Base-by-base conservation (phyloP, 306 rosid species). In the Dryas octopetala region DNA sequence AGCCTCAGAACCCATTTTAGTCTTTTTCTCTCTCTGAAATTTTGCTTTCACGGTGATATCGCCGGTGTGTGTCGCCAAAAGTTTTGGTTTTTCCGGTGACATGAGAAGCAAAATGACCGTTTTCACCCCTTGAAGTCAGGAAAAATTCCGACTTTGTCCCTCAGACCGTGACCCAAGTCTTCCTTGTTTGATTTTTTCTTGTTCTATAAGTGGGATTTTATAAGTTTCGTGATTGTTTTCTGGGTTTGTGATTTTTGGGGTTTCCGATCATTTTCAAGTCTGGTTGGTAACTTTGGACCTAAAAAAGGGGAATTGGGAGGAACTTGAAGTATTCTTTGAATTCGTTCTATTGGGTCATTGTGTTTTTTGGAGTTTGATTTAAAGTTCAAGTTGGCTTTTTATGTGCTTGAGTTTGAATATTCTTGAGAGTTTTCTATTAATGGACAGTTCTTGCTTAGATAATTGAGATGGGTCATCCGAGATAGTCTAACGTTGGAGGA, bases 131-230 rank as follows among this genome's bases (percentile, higher is more conserved):
- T 69, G 64, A 50, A 61, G 63, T 80, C 54, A 52, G 5, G 74
- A 19, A 50, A 77, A 70, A 64, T 83, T 67, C 71, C 58, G 45
- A 73, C 83, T 90, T 85, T 88, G 83, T 67, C 71, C 75, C 77
- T 55, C 50, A 76, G 76, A 69, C 44, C 9, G 52, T 79, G 68
- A 71, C 79, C 53, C 53, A 79, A 76, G 28, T 61, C 67, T 32
- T 64, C 40, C 72, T 68, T 54, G 65, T 71, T 62, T 62, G 1
- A 59, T 19, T 64, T 32, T 16, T 79, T 72, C 52, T 66, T 14
- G 49, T 28, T 43, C 45, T 41, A 60, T 38, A 47, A 16, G 26
- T 15, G 10, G 44, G 77, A 70, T 68, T 70, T 76, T 44, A 41
- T 70, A 26, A 63, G 26, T 63, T 12, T 60, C 14, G 41, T 70